Conservation (phyloP, 305 asterid genomes). For the Solanum chacoense region DNA sequence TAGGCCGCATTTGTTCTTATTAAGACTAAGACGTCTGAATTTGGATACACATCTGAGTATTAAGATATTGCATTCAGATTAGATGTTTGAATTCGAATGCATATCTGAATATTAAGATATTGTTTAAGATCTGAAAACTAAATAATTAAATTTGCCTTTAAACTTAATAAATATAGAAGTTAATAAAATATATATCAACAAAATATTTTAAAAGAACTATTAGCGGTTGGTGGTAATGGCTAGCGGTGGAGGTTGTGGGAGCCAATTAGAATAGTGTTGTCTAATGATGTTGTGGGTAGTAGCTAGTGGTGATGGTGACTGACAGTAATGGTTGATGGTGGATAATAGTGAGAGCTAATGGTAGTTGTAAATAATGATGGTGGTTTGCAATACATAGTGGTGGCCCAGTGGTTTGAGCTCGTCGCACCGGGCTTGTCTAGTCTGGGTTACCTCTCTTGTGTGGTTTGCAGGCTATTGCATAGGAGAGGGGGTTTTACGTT, state of each 20-base stretch:
- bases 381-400: neutral
- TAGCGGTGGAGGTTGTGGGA: neutral
- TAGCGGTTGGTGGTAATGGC: neutral
- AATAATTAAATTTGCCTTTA: neutral
- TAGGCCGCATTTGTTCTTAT: neutral
- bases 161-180: neutral
- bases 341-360: neutral
- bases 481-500: neutral
- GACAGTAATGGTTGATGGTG: neutral
- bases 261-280: neutral
- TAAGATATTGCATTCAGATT: neutral
- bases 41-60: neutral
- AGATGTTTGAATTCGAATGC: neutral
- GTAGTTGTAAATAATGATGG: neutral
- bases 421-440: neutral
- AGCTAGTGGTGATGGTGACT: neutral
- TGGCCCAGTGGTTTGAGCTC: neutral
- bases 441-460: neutral
- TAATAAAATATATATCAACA: neutral
- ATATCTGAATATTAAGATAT: neutral
- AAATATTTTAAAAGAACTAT: neutral
- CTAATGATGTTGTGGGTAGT: neutral
- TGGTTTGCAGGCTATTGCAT: neutral
- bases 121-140: neutral
- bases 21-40: neutral